Base-by-base conservation (phyloP, 805 yeast species). In the Teunomyces pallodes region DNA sequence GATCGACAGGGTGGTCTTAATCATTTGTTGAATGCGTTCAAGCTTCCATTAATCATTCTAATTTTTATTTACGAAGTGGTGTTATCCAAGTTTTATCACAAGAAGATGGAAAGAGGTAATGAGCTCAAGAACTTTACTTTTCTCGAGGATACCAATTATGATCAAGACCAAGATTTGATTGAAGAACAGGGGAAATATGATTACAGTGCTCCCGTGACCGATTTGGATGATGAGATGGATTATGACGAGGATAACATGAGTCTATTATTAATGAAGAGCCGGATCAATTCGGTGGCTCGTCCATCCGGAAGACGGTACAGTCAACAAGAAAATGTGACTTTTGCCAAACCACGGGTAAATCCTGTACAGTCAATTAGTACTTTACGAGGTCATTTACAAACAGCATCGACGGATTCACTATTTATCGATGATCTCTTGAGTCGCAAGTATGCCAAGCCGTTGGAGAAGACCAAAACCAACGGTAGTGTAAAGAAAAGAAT, bases 341-440 rank as follows among this genome's bases (percentile, higher is more conserved):
- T 52, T 49, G 13, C 43, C 40, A 20, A 42, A n/a, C 45, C 40
- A 26, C 36, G 29, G 14, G 28, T 36, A 9, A 49, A 52, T 1
- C 70, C 67, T 6, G 61, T 60, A 20, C 62, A 61, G 42, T 69
- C 74, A 5, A 64, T 67, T 10, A 59, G 64, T 27, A 69, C 75
- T 1, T 49, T 70, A 33, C 65, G 65, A 3, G 49, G 49, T 4
- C 67, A 67, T 43, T 61, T 67, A 43, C 59, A 69, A 33, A 67
- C 70, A 33, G 74, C 72, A 38, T 70, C 73, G 45, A 67, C 71
- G 35, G 76, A 70, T 48, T 66, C 72, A 20, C 49, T 67, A 31
- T 66, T 69, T 42, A 62, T 68, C 38, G 74, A 69, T 45, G 73
- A 68, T 42, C 52, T 65, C 16, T 51, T 69, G 24, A 59, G 64